Percentiles rank a stretch among this genome's conserved stretches.
Evolutionary conservation across 129 eudicot genomes (phyloP).

Genomic region (Glebionis coronaria): DNA sequence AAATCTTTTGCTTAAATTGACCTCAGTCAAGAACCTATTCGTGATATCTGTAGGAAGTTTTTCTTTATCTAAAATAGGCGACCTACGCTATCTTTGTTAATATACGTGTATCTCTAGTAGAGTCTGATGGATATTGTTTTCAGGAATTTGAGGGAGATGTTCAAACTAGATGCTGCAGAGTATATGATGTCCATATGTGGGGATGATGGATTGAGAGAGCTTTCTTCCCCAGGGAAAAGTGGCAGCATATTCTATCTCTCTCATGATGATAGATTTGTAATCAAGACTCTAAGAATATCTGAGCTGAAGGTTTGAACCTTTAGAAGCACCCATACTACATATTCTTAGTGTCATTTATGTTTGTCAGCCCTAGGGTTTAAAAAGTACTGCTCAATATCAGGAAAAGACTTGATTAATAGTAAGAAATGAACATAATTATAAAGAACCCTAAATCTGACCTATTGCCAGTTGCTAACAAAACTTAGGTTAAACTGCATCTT

Average conservation of each 20-base stretch:
- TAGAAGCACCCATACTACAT: not conserved
- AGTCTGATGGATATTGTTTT: conserved; percentile 18
- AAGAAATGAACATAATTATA: not conserved
- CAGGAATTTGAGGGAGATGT: conserved; percentile 98
- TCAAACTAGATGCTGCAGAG: conserved; percentile 96
- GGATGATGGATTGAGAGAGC: conserved; percentile 96
- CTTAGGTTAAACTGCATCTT: not conserved
- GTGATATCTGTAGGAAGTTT: conserved; percentile 7
- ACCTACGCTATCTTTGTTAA: conserved; percentile 3
- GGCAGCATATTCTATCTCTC: conserved; percentile 95
- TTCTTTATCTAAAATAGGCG: not conserved
- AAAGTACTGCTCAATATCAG: too few relatives aligned
- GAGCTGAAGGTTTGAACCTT: conserved; percentile 74
- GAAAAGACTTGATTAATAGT: too few relatives aligned
- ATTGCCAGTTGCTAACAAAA: not conserved
- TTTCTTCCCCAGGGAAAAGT: conserved; percentile 94
- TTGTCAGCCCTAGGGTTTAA: not conserved
- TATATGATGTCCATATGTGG: conserved; percentile 99
- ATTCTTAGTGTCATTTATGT: not conserved
- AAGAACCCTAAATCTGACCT: conserved; percentile 1
- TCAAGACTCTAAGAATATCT: conserved; percentile 72
- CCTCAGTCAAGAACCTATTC: conserved; percentile 7
- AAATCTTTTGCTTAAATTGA: conserved; percentile 1
- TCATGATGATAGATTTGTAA: conserved; percentile 88
- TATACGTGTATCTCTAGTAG: conserved; percentile 19